Evolutionary conservation across 805 yeast genomes (phyloP), one percentile per base, ranked within the genome.

Genomic region (Ogataea nitratoaversa): DNA sequence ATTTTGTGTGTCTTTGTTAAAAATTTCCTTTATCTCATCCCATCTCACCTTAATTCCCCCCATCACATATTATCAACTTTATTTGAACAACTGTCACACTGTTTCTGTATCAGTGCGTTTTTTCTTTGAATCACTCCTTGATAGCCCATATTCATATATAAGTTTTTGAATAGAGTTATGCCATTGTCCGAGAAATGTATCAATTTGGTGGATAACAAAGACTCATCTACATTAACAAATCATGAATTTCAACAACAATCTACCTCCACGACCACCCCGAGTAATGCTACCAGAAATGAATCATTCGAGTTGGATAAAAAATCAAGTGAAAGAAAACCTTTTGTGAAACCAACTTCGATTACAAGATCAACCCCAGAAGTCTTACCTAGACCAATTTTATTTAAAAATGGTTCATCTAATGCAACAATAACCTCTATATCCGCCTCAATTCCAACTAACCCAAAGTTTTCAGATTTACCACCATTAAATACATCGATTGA

Each of bases 381-480:
- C 1, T 24, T 43, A 8, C 56, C 57, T 5, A 45, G 50, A 38
- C 57, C 57, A 0, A 53, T 53, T 22, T 33, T 53, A 14, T 49
- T 30, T 35, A 53, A 53, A 27, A 41, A 34, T 9, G 42, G 34
- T 8, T 45, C 50, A 14, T 46, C 52, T 7, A 13, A 13, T 8
- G 16, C 4, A 16, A 19, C 47, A 2, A n/a, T n/a, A n/a, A n/a
- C n/a, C n/a, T n/a, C n/a, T n/a, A n/a, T n/a, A n/a, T n/a, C n/a
- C n/a, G n/a, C n/a, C n/a, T n/a, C n/a, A n/a, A 33, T 37, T 32
- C 40, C 52, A 3, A 34, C 27, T 4, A 36, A 13, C 13, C 41
- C 52, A 3, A 50, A 45, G 25, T 39, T 43, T n/a, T 32, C 53
- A 3, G 39, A 41, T n/a, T 37, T 56, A 19, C 59, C 61, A 5